Percentiles rank a stretch among this genome's conserved stretches.
Evolutionary conservation across 2,329 filamentous ascomycete species (phyloP).

Genomic region (Ascochyta fabae): DNA sequence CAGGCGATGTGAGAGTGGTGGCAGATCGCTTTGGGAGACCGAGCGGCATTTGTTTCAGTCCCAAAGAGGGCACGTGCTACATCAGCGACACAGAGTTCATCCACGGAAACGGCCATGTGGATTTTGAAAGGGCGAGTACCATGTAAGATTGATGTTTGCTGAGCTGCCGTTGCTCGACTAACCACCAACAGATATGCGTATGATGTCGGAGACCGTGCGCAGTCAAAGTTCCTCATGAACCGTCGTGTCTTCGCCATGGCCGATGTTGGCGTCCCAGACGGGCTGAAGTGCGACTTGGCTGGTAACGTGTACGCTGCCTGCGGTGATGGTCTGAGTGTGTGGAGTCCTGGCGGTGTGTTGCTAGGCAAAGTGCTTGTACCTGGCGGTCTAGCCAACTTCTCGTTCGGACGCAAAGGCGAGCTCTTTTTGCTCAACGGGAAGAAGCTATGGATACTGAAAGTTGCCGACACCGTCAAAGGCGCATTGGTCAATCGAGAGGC

Average conservation of each 20-base stretch:
- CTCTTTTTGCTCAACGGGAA: conserved; percentile 56
- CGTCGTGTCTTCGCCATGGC: conserved; percentile 34
- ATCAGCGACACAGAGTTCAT: conserved; percentile 50
- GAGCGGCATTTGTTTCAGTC: conserved; percentile 54
- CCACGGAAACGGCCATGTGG: conserved; percentile 23
- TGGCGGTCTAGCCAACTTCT: conserved; percentile 56
- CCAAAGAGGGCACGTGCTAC: conserved; percentile 50
- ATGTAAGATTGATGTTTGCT: conserved; percentile 16
- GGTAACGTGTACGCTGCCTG: conserved; percentile 63
- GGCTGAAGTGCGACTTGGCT: conserved; percentile 30
- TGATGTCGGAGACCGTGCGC: conserved; percentile 22
- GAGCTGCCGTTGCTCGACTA: not conserved
- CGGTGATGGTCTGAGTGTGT: conserved; percentile 58
- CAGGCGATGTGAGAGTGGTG: conserved; percentile 45
- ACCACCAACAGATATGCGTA: conserved; percentile 26
- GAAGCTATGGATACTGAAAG: conserved; percentile 21
- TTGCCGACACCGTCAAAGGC: conserved; percentile 18
- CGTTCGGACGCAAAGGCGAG: conserved; percentile 54
- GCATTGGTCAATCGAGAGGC: conserved; percentile 15
- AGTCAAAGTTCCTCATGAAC: conserved; percentile 26
- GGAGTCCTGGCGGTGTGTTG: conserved; percentile 52
- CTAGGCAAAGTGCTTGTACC: conserved; percentile 45
- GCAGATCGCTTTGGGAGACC: conserved; percentile 49
- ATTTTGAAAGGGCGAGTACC: conserved; percentile 22
- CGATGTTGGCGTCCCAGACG: conserved; percentile 29